Evolutionary conservation across 768 basidiomycete species (phyloP).

Genomic region (Dendrothele bispora): DNA sequence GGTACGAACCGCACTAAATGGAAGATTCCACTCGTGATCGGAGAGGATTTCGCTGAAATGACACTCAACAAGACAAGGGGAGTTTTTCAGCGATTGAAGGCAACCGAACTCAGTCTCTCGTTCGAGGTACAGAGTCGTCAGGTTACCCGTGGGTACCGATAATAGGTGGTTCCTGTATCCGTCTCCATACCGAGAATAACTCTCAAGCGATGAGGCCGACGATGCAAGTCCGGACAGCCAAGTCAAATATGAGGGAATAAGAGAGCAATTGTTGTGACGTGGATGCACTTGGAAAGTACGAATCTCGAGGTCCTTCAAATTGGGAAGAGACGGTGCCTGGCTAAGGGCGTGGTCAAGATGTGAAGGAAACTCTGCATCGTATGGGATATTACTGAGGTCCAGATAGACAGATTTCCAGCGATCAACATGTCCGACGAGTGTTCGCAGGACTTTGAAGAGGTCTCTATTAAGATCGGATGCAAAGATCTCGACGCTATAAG

Average conservation of each 20-base stretch:
- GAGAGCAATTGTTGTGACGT: background rate
- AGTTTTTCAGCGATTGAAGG: too few relatives aligned
- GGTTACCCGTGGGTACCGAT: background rate
- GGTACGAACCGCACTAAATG: background rate
- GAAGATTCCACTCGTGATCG: too few relatives aligned
- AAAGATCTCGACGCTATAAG: background rate
- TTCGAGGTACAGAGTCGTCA: slow-evolving; percentile 3
- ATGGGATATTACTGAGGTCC: slow-evolving; percentile 2
- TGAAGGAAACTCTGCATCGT: background rate
- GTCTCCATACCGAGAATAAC: background rate
- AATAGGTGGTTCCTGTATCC: background rate
- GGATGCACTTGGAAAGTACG: slow-evolving; percentile 5
- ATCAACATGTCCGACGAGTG: background rate
- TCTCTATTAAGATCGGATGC: too few relatives aligned
- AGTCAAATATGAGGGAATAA: background rate
- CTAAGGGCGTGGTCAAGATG: too few relatives aligned
- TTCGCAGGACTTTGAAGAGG: background rate
- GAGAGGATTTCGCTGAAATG: too few relatives aligned
- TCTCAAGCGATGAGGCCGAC: background rate
- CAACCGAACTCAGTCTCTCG: background rate
- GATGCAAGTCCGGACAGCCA: slow-evolving; percentile 2
- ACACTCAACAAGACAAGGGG: slow-evolving; percentile 2
- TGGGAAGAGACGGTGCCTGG: background rate
- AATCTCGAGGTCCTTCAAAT: background rate
- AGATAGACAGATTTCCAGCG: slow-evolving; percentile 4